These are phyloP conservation scores for Xylariaceae sp. DNA, from an alignment of 2,329 filamentous ascomycete genomes.

Conservation along the genomic window DNA sequence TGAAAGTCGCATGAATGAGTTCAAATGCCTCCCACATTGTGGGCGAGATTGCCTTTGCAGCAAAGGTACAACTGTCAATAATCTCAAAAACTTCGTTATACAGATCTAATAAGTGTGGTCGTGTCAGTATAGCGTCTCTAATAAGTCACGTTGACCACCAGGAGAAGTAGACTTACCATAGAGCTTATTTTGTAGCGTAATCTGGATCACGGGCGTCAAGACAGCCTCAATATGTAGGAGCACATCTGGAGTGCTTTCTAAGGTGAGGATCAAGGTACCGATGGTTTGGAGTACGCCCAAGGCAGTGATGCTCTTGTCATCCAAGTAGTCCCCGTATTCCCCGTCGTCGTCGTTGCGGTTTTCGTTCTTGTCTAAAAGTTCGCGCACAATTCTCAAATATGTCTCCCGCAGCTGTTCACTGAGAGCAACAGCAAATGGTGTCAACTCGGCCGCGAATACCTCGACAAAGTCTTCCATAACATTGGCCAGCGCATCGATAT, in stretches of 20 bases:
- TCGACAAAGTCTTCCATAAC: constrained; percentile 99
- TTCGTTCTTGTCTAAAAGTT: constrained; percentile 83
- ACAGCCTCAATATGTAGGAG: constrained; percentile 91
- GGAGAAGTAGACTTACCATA: constrained; percentile 58
- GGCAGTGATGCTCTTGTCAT: constrained; percentile 98
- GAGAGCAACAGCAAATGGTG: constrained; percentile 91
- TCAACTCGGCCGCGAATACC: constrained; percentile 94
- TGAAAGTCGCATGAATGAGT: constrained; percentile 94
- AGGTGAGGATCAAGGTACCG: constrained; percentile 89
- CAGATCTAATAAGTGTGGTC: constrained; percentile 53
- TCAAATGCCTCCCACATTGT: constrained; percentile 99
- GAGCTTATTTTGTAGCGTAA: constrained; percentile 95
- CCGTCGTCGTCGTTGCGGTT: constrained; percentile 72
- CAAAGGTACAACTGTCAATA: constrained; percentile 98
- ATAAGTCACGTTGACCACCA: background rate
- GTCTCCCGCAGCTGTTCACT: constrained; percentile 95
- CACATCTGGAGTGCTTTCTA: constrained; percentile 96
- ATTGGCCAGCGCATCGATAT: constrained; percentile 93
- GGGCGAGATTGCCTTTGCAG: constrained; percentile 88
- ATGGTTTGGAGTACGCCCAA: constrained; percentile 96
- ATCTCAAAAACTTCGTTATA: constrained; percentile 99
- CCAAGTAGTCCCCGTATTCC: constrained; percentile 82
- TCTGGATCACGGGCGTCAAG: constrained; percentile 92
- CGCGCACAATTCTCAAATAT: constrained; percentile 87
- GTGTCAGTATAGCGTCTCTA: background rate